Evolutionary conservation across 129 eudicot genomes (phyloP), one percentile per base, ranked within the genome.

Genomic region (Logfia minima): DNA sequence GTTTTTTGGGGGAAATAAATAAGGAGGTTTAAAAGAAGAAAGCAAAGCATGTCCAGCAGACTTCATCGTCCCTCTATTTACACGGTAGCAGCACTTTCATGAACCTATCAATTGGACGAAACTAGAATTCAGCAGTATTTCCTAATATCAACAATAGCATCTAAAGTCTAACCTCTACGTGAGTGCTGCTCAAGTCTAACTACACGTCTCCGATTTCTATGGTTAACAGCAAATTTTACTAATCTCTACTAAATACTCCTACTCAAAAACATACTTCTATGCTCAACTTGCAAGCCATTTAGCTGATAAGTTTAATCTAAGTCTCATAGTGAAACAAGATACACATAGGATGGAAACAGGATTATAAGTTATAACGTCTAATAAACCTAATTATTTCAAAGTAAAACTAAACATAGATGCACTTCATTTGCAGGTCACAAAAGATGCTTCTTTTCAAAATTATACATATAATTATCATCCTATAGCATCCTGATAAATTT

Each of bases 51-150:
- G 84, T 79, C 91, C 89, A 61, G 85, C 79, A 85, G 90, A 86
- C 87, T 80, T 84, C 88, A 85, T 87, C 94, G 83, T 90, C 84
- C 86, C 89, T 83, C 84, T 76, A 84, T 70, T 45, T 81, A 80
- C 84, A 85, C 59, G 62, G 75, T 64, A 77, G 83, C 84, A 85
- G 80, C 79, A 77, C 76, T 85, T 70, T 88, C 71, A 83, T 82
- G 85, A 83, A 88, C 97, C 92, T 91, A 88, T 83, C 88, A 88
- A 88, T 81, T 55, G 71, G 76, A 83, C 64, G 89, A 92, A 89
- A 75, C 80, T 78, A 61, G 68, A 73, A 78, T 90, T 81, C 85
- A 80, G 39, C 75, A 80, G 58, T 67, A 59, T 67, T 59, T 74
- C 75, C 84, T 76, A 79, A 66, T 19, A 73, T 34, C 61, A 31